Evolutionary conservation across 2,329 filamentous ascomycete species (phyloP).

Genomic region (Verticillium klebahnii): DNA sequence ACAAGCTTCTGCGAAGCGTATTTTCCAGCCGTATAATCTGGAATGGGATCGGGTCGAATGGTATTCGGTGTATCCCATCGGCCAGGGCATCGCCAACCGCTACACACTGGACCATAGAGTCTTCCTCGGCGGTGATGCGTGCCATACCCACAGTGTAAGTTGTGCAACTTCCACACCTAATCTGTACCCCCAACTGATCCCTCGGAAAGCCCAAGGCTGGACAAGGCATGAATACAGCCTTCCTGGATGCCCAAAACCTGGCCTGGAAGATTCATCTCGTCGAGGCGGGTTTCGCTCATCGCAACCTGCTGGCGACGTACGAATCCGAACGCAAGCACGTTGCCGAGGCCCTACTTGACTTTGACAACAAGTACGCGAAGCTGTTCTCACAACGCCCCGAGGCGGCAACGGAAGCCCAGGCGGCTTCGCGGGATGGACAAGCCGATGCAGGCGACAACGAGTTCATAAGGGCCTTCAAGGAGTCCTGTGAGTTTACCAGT

Average conservation of each 20-base stretch:
- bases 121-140: constrained; percentile 74
- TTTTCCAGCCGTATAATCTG: constrained; percentile 62
- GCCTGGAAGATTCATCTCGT: constrained; percentile 96
- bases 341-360: constrained; percentile 77
- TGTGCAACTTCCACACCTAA: not conserved
- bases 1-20: constrained; percentile 59
- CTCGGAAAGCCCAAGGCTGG: constrained; percentile 64
- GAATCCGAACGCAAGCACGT: constrained; percentile 81
- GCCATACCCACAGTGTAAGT: constrained; percentile 70
- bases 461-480: constrained; percentile 88
- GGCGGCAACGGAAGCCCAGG: constrained; percentile 66
- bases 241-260: constrained; percentile 79
- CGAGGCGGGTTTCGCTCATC: constrained; percentile 73
- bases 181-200: not conserved
- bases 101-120: constrained; percentile 66
- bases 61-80: constrained; percentile 75
- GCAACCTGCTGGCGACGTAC: constrained; percentile 75
- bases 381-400: constrained; percentile 79
- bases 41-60: constrained; percentile 65
- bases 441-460: constrained; percentile 58
- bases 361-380: constrained; percentile 85
- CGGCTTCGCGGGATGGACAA: constrained; percentile 39
- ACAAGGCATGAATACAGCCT: constrained; percentile 77
- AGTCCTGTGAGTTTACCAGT: constrained; percentile 85
- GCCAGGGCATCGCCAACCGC: constrained; percentile 65